Evolutionary conservation across 169 alveolate genomes (phyloP).

Genomic region (Plasmodium adleri): DNA sequence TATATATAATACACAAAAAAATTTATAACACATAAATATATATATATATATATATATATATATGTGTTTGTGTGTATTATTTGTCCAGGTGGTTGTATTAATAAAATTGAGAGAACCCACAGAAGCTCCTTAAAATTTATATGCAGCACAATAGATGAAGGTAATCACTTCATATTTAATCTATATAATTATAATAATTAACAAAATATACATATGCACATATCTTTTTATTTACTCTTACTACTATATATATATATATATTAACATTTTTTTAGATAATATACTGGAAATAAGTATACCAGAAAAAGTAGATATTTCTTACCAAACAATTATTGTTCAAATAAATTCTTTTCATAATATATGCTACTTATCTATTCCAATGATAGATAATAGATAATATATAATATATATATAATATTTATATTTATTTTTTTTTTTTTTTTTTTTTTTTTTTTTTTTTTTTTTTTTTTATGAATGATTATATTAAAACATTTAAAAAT

Average conservation of each 20-base stretch:
- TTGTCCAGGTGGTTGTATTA: neutral
- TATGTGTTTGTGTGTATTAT: neutral
- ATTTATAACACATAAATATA: too few species aligned
- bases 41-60: too few species aligned
- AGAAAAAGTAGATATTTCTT: neutral
- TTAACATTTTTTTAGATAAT: neutral
- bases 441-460: too few species aligned
- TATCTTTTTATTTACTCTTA: neutral
- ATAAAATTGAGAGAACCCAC: neutral
- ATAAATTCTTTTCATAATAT: constrained; percentile 6
- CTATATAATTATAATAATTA: neutral
- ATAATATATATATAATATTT: too few species aligned
- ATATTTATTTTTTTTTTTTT: too few species aligned
- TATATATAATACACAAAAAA: too few species aligned
- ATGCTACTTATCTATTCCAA: constrained; percentile 9
- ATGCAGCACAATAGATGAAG: neutral
- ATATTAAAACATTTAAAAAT: too few species aligned
- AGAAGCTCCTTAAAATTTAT: constrained; percentile 2
- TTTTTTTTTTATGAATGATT: too few species aligned
- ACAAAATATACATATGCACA: neutral
- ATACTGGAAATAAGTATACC: constrained; percentile 1
- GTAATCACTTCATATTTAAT: neutral
- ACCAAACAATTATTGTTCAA: neutral
- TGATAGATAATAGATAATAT: too few species aligned
- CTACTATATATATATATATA: too few species aligned